Evolutionary conservation across 768 basidiomycete genomes (phyloP).

Genomic region (Russula abietina): DNA sequence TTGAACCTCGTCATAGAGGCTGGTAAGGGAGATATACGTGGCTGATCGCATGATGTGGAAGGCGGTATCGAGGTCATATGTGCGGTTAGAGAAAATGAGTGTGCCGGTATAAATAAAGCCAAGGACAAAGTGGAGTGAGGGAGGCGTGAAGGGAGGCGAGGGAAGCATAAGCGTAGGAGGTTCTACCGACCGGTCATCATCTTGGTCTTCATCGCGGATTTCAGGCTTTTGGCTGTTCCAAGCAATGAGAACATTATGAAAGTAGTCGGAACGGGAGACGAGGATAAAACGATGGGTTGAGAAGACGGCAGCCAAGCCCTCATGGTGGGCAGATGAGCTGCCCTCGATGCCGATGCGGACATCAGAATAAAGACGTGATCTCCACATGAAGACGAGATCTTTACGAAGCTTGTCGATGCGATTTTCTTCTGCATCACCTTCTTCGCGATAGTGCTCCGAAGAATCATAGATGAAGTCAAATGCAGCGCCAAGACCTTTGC

Average conservation of each 20-base stretch:
- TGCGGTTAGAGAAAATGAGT: conserved; percentile 84
- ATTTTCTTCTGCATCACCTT: conserved; percentile 46
- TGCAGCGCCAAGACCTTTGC: conserved; percentile 79
- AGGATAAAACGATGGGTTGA: conserved; percentile 92
- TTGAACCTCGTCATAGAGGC: conserved; percentile 74
- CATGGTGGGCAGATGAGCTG: conserved; percentile 55
- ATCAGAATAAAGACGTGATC: conserved; percentile 89
- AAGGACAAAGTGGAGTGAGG: conserved; percentile 88
- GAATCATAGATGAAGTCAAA: conserved; percentile 83
- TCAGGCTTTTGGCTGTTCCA: conserved; percentile 43
- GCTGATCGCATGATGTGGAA: conserved; percentile 86
- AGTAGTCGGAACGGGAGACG: conserved; percentile 83
- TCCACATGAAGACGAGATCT: conserved; percentile 96
- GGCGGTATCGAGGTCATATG: conserved; percentile 88
- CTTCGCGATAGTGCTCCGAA: conserved; percentile 35
- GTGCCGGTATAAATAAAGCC: conserved; percentile 96
- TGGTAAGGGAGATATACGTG: conserved; percentile 66
- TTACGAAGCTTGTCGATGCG: conserved; percentile 83
- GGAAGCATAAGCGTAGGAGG: conserved; percentile 65
- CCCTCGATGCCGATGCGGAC: conserved; percentile 75
- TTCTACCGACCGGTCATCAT: conserved; percentile 34
- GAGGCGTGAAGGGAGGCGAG: conserved; percentile 91
- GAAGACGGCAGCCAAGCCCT: conserved; percentile 75
- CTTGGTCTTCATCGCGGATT: conserved; percentile 30
- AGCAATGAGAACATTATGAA: conserved; percentile 68